Evolutionary conservation across 1,284 basidiomycete species (phyloP), one percentile per base, ranked within the genome.

Genomic region (Trametes polyzona): DNA sequence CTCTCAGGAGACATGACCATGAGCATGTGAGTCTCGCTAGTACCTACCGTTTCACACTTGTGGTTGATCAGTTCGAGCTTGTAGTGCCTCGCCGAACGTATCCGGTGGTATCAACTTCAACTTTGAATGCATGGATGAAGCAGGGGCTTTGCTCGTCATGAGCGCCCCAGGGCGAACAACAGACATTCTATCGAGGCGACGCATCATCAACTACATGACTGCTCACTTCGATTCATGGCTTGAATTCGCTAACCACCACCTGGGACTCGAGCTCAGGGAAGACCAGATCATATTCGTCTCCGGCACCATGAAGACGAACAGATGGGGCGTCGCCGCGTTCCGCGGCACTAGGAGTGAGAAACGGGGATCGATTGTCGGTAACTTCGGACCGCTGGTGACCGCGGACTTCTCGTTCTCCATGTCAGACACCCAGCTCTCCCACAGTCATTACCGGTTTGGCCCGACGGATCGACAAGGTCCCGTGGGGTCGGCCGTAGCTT

Each of bases 291-390:
- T 53, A 17, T 60, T 50, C 36, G 54, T 56, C 2, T 56, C 50
- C 24, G 53, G 49, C 1, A 49, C 47, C 2, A 52, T 30, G 7
- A 56, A 56, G 49, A 56, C 58, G 1, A 41, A 29, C 4, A 24
- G 33, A 4, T 60, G 58, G 58, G 52, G 55, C 8, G 55, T 65
- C n/a, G 65, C 59, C 5, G 52, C 57, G 1, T 51, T 59, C 37
- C 36, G 41, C 14, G 48, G 49, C 5, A 29, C 51, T 37, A 42
- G 41, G 21, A 33, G 46, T n/a, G 43, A 21, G 24, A 58, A 47
- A 23, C 19, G 27, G 23, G 58, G 47, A 17, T n/a, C 32, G 7
- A 35, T 58, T 10, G 39, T 48, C 2, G 51, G 33, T 1, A 51
- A 46, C 33, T 23, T 58, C 9, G 47, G 17, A 10, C 40, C 57